These are phyloP conservation scores for Heterobasidion irregulare DNA, from an alignment of 1,284 basidiomycete species.

Conservation along the genomic window DNA sequence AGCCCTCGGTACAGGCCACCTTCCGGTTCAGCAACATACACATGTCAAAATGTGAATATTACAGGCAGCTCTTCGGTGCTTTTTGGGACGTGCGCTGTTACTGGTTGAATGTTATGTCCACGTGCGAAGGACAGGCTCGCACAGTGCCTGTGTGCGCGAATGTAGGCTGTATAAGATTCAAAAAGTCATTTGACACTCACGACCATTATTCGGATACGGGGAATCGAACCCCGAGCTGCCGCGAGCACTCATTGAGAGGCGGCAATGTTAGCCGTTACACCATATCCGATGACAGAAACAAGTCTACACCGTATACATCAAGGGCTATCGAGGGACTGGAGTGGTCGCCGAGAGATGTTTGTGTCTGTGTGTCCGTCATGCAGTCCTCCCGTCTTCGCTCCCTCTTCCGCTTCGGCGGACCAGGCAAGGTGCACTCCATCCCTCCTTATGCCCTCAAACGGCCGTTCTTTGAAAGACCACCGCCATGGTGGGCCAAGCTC, in stretches of 20 bases:
- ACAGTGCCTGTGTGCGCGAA: background rate
- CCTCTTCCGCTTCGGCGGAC: background rate
- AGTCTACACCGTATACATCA: background rate
- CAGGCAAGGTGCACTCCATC: background rate
- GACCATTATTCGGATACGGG: slow-evolving; percentile 67
- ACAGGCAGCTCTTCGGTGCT: slow-evolving; percentile 20
- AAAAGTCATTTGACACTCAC: too few species aligned
- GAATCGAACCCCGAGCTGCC: slow-evolving; percentile 75
- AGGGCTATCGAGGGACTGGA: too few species aligned
- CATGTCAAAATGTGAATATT: slow-evolving; percentile 24
- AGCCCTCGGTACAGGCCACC: slow-evolving; percentile 16
- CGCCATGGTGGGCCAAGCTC: slow-evolving; percentile 26
- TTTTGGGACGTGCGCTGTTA: slow-evolving; percentile 20
- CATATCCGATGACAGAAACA: slow-evolving; percentile 37
- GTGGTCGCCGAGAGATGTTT: too few species aligned
- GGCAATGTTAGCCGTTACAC: slow-evolving; percentile 70
- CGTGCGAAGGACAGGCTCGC: background rate
- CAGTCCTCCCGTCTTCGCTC: background rate
- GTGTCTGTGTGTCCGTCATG: background rate
- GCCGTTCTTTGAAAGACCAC: slow-evolving; percentile 17
- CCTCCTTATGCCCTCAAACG: background rate
- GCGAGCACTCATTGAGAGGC: slow-evolving; percentile 47
- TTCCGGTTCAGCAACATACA: slow-evolving; percentile 19
- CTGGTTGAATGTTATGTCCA: background rate
- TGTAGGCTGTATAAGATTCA: too few species aligned